Base-by-base conservation (phyloP, 805 yeast species). In the Blastobotrys muscicola region DNA sequence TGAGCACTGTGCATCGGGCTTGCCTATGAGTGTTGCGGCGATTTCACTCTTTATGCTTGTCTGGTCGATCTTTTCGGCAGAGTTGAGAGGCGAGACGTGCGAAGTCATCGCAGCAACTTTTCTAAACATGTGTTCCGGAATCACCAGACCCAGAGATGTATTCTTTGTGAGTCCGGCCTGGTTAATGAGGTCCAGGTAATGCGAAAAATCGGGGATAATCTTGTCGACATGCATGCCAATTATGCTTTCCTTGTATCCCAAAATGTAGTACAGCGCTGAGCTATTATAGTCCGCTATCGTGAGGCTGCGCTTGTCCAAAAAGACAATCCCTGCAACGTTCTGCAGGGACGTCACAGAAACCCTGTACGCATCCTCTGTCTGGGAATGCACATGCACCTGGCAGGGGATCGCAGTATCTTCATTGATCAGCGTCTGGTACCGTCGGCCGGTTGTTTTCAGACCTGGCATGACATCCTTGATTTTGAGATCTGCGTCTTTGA, bases 41-140 rank as follows among this genome's bases (percentile, higher is more conserved):
- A 20, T 20, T 20, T 20, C 26, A 6, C 6, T 20, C 26, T 20
- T 20, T 20, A n/a, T 30, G 29, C 35, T 15, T 9, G 4, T 9
- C 29, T 13, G 26, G 38, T 36, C 11, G 36, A 12, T n/a, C 16
- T 33, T n/a, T 15, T 11, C 11, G 15, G 10, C 20, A n/a, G 13
- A 9, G 12, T 33, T 13, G 15, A 15, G 11, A 3, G 26, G 29
- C 12, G 38, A 14, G 4, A 14, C 16, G 12, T 13, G 36, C 11
- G 20, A 14, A 5, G 20, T 26, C 30, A 39, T 15, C 4, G 41
- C 41, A n/a, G 41, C 41, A 23, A 44, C 51, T 34, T 80, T 78
- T 49, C 97, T 72, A 65, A 90, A 87, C 58, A 83, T 82, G 62
- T 87, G 96, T 60, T 89, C 97, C 0, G 97, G 94, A 9, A 89